Base-by-base conservation (phyloP, 2,329 filamentous ascomycete genomes). In the Pseudonectria foliicola region DNA sequence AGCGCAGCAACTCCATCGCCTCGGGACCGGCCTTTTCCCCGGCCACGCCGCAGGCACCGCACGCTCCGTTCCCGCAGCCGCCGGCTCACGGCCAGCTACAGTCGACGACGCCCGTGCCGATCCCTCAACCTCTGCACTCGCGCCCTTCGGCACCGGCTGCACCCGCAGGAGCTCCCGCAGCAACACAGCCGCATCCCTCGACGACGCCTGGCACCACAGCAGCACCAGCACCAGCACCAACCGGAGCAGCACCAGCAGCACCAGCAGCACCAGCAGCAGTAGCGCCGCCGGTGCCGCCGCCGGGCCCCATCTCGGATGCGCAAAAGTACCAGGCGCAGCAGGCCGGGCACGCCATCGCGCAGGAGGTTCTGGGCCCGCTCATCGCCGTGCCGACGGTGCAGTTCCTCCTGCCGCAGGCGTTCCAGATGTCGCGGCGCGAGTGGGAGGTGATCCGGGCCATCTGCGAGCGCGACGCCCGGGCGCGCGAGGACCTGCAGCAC, bases 371-470 rank as follows among this genome's bases (percentile, higher is more conserved):
- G 0, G 83, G 83, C 0, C 59, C 68, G 0, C 66, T 82, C 29
- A 73, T 80, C 10, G 67, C 66, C 14, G 74, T 76, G 12, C 76
- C 81, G 0, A 83, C 81, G 0, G 77, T 85, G 7, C 69, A 75
- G 15, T 82, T 87, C 48, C 63, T 89, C 4, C 65, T 87, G 29
- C 75, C 78, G 5, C 79, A 85, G 44, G 81, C 80, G 1, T 76
- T 72, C 13, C 72, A 74, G 32, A 85, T 84, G 68, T 71, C 79
- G 29, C 68, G 75, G n/a, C 64, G 73, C 12, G 85, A 93, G 53
- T 82, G 92, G 73, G 69, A 75, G 36, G 76, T 92, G 18, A 75
- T 95, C 42, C 71, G 74, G 33, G 70, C 73, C 26, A 80, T 90
- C 11, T 69, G 87, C 15, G 71, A 79, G 32, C 67, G 71, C 10